Percentiles rank a stretch among this genome's conserved stretches.
These are phyloP conservation scores for Aspergillus sp. DNA, from an alignment of 2,329 filamentous ascomycete genomes.

Conservation along the genomic window DNA sequence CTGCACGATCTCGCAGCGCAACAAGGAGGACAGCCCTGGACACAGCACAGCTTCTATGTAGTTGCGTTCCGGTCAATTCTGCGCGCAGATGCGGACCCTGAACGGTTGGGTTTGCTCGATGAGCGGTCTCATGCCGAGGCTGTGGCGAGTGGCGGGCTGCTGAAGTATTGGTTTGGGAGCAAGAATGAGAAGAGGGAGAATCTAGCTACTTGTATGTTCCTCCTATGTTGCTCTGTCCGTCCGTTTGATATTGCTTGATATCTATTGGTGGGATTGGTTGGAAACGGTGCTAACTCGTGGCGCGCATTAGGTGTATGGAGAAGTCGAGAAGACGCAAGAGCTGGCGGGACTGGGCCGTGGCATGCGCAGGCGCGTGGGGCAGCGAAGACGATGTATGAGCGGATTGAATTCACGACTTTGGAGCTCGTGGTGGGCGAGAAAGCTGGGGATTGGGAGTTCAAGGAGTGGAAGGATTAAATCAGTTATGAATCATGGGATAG, in stretches of 20 bases:
- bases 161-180: slow-evolving; percentile 92
- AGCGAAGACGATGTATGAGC: slow-evolving; percentile 53
- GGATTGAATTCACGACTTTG: slow-evolving; percentile 67
- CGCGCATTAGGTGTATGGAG: slow-evolving; percentile 61
- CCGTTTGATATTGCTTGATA: not conserved
- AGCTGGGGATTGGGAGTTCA: slow-evolving; percentile 63
- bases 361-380: slow-evolving; percentile 54
- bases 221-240: not conserved
- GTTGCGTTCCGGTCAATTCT: slow-evolving; percentile 80
- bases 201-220: slow-evolving; percentile 69
- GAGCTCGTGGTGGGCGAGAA: slow-evolving; percentile 67
- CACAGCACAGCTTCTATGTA: slow-evolving; percentile 70
- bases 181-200: slow-evolving; percentile 71
- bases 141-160: slow-evolving; percentile 71
- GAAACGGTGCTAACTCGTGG: not conserved
- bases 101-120: slow-evolving; percentile 70
- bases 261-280: not conserved
- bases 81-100: slow-evolving; percentile 64
- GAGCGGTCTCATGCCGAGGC: slow-evolving; percentile 79
- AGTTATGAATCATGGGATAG: not conserved
- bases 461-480: slow-evolving; percentile 49
- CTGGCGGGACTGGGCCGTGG: slow-evolving; percentile 58
- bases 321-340: slow-evolving; percentile 59
- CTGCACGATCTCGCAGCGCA: slow-evolving; percentile 54
- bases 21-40: slow-evolving; percentile 55